Conservation (phyloP, 2,329 filamentous ascomycete species). For the Alternaria consortialis region DNA sequence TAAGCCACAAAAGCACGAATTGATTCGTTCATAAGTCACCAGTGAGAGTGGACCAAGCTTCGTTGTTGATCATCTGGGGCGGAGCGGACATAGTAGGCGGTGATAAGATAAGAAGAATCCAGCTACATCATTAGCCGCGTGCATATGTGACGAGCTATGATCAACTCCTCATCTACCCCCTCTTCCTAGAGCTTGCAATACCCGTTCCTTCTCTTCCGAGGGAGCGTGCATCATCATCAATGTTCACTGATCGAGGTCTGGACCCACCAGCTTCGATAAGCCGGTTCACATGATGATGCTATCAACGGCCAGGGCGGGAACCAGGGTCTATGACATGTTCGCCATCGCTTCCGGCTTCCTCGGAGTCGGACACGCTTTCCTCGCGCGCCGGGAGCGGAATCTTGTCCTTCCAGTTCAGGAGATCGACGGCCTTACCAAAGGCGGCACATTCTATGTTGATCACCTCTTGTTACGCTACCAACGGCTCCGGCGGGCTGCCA, state of each 20-base stretch:
- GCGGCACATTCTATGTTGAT: not conserved
- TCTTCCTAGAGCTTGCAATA: not conserved
- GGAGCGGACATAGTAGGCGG: not conserved
- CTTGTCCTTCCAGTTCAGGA: not conserved
- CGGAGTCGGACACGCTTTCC: constrained; percentile 6
- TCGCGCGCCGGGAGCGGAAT: constrained; percentile 4
- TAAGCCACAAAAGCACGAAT: not conserved
- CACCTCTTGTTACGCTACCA: not conserved
- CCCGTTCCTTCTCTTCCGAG: not conserved
- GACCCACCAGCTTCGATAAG: not conserved
- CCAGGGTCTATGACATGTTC: constrained; percentile 9
- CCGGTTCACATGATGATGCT: constrained; percentile 5
- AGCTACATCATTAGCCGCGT: constrained; percentile 2
- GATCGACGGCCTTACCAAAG: constrained; percentile 7
- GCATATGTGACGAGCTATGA: not conserved
- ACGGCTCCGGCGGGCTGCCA: constrained; percentile 8
- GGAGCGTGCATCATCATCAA: constrained; percentile 1
- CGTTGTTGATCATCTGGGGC: constrained; percentile 1
- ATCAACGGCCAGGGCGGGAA: constrained; percentile 1
- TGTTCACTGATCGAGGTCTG: not conserved
- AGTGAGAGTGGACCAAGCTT: not conserved
- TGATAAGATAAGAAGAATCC: constrained; percentile 1
- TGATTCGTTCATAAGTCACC: not conserved
- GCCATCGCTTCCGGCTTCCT: constrained; percentile 7
- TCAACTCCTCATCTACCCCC: not conserved